Evolutionary conservation across 306 rosid species (phyloP).

Genomic region (Trichosanthes truncata): DNA sequence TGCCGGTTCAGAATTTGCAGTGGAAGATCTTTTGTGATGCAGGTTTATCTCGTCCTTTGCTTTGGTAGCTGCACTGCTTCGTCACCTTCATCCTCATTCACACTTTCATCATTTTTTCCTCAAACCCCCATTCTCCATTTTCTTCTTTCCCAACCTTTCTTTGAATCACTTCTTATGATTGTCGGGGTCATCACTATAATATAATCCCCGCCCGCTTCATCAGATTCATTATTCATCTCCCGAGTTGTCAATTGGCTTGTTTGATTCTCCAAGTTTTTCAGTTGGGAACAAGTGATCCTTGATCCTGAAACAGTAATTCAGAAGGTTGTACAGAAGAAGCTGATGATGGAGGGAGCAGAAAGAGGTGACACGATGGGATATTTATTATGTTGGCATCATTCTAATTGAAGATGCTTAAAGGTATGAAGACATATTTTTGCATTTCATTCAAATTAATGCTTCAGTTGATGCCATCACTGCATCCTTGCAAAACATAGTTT

Average conservation of each 20-base stretch:
- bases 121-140: not conserved
- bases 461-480: not conserved
- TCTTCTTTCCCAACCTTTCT: not conserved
- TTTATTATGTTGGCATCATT: not conserved
- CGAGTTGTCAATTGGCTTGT: not conserved
- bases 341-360: not conserved
- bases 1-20: not conserved
- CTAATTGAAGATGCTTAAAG: not conserved
- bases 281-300: not conserved
- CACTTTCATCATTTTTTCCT: not conserved
- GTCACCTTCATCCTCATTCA: not conserved
- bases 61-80: not conserved
- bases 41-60: not conserved
- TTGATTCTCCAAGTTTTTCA: not conserved
- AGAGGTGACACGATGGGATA: not conserved
- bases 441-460: not conserved
- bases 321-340: not conserved
- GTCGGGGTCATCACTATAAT: not conserved
- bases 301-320: not conserved
- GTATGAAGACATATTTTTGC: not conserved
- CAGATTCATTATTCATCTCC: not conserved
- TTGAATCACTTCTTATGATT: not conserved
- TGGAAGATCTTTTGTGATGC: not conserved
- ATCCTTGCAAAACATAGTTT: not conserved
- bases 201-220: not conserved